Evolutionary conservation across 164 flowering plant genomes (phyloP).

Genomic region (Macadamia tetraphylla): DNA sequence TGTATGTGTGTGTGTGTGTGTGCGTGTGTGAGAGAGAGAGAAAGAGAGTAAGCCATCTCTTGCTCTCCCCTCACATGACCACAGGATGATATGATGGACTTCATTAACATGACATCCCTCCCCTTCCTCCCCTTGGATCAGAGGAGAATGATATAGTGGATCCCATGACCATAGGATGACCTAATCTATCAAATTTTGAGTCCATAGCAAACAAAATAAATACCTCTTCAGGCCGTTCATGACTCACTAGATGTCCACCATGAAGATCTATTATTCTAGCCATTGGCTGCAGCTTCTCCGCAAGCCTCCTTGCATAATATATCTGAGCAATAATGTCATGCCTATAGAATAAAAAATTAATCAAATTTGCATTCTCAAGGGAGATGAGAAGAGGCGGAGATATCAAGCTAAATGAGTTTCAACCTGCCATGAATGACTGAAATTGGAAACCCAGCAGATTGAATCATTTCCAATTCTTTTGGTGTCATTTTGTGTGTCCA

Average conservation of each 20-base stretch:
- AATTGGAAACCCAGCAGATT: conserved; percentile 66
- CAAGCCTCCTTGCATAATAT: conserved; percentile 66
- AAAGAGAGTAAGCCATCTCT: neutral
- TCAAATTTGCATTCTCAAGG: conserved; percentile 8
- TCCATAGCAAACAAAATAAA: neutral
- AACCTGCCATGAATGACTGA: conserved; percentile 97
- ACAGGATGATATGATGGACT: too few relatives aligned
- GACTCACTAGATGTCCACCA: conserved; percentile 95
- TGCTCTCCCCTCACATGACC: too few relatives aligned
- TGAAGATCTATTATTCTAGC: conserved; percentile 86
- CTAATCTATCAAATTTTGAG: neutral
- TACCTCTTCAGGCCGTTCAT: conserved; percentile 90
- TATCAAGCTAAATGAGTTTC: neutral
- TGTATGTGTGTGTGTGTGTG: too few relatives aligned
- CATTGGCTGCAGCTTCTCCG: conserved; percentile 67
- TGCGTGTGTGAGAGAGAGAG: neutral
- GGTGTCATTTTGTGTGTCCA: conserved; percentile 81
- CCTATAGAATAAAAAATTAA: conserved; percentile 31
- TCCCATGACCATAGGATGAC: neutral
- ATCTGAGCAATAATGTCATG: conserved; percentile 83
- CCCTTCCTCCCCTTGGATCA: too few relatives aligned
- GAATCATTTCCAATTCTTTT: conserved; percentile 57
- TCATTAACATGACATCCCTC: too few relatives aligned
- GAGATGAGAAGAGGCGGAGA: neutral
- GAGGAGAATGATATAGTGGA: too few relatives aligned